phyloP scores from a whole-genome alignment of 2,329 filamentous ascomycete species.

The Diplocarpon rosae region DNA sequence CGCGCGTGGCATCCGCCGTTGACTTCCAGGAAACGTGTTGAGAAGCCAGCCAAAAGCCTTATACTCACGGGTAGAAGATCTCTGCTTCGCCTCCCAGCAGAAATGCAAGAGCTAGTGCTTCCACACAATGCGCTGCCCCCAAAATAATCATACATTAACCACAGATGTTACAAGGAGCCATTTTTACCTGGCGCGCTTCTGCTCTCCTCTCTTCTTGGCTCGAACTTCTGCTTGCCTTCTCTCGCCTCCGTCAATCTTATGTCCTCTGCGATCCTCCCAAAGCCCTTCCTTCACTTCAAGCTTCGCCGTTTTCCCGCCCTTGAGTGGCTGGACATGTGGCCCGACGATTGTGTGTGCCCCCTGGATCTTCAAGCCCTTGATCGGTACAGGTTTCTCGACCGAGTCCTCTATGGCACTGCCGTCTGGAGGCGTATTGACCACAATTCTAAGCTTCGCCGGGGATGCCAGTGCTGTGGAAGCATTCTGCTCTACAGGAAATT shows the following conservation, averaged over 20 bases:
- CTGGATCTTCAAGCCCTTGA: slow-evolving; percentile 55
- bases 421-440: slow-evolving; percentile 46
- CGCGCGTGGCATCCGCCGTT: too few relatives aligned
- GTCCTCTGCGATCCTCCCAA: slow-evolving; percentile 80
- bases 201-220: slow-evolving; percentile 74
- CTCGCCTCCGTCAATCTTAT: slow-evolving; percentile 95
- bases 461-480: slow-evolving; percentile 40
- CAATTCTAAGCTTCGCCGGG: slow-evolving; percentile 39
- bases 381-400: slow-evolving; percentile 36
- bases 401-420: slow-evolving; percentile 28
- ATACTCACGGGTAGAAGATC: background rate
- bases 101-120: slow-evolving; percentile 2
- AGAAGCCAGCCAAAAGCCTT: slow-evolving; percentile 3
- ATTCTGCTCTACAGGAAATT: slow-evolving; percentile 26
- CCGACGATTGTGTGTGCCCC: slow-evolving; percentile 62
- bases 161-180: slow-evolving; percentile 8
- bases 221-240: slow-evolving; percentile 75
- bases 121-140: slow-evolving; percentile 14
- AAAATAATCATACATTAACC: slow-evolving; percentile 21
- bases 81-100: background rate
- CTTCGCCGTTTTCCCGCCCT: slow-evolving; percentile 51
- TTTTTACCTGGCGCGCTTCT: slow-evolving; percentile 34
- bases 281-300: slow-evolving; percentile 73
- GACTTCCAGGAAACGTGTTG: background rate
- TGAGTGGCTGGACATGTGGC: slow-evolving; percentile 59